These are phyloP conservation scores for Fusarium azukiicola DNA, from an alignment of 2,329 filamentous ascomycete species.

Conservation along the genomic window DNA sequence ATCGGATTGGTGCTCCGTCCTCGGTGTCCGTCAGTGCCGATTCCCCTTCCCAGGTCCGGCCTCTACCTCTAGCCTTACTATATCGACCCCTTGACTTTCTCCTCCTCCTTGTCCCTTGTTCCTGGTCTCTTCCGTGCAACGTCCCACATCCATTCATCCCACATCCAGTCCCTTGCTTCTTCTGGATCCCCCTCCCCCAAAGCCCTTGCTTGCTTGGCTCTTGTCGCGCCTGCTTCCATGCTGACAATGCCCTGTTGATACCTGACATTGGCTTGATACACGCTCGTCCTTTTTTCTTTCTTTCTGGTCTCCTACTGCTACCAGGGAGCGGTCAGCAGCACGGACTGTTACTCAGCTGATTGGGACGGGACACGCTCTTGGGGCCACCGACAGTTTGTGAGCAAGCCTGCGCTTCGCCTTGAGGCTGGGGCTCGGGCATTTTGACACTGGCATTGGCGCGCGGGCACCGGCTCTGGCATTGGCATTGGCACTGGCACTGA, in stretches of 20 bases:
- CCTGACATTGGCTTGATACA: constrained; percentile 32
- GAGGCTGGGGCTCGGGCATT: constrained; percentile 44
- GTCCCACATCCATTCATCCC: constrained; percentile 33
- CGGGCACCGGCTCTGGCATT: constrained; percentile 15
- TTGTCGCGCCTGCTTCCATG: constrained; percentile 29
- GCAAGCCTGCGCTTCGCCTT: constrained; percentile 37
- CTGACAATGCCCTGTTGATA: constrained; percentile 36
- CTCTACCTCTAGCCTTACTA: constrained; percentile 18
- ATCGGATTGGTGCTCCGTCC: not conserved
- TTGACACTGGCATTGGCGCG: constrained; percentile 29
- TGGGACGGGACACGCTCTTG: constrained; percentile 40
- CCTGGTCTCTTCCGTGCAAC: constrained; percentile 39
- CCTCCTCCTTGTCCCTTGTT: constrained; percentile 42
- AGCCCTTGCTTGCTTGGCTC: constrained; percentile 32
- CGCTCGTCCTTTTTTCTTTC: constrained; percentile 7
- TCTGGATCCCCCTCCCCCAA: constrained; percentile 27
- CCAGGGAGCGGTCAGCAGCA: constrained; percentile 43
- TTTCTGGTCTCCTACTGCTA: not conserved
- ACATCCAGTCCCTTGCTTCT: constrained; percentile 47
- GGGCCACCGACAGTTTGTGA: constrained; percentile 45
- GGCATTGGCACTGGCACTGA: constrained; percentile 12
- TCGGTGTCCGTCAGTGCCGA: constrained; percentile 21
- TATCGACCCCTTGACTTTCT: not conserved
- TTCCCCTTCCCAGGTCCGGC: constrained; percentile 24
- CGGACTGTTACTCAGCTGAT: constrained; percentile 42